Evolutionary conservation across 164 flowering plant species (phyloP), one percentile per base, ranked within the genome.

Genomic region (Vitis riparia): DNA sequence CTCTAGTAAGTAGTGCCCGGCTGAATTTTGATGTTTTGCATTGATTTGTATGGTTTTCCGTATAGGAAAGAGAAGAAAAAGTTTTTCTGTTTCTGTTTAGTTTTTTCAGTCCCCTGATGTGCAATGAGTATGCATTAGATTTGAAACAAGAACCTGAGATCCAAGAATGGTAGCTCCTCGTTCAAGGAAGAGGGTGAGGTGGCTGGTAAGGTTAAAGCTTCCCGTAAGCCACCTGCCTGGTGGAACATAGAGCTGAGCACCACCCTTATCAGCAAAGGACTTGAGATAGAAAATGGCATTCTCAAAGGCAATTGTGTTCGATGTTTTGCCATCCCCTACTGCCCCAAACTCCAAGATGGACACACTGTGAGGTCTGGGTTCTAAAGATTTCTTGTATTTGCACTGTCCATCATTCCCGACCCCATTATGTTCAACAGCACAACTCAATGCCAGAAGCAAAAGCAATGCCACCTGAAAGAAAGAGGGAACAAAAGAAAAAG

Each of bases 321-420:
- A 55, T 14, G 97, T 88, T 74, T 84, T 85, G 58, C 97, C 97
- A 74, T 91, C 92, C 23, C 94, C 97, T 53, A 89, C 91, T 13
- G 91, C 97, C 8, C 97, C 97, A 74, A 92, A 92, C 71, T 92
- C 97, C 56, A 72, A 55, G 48, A 92, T 85, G 14, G 95, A 91
- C 7, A 88, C 91, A 76, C 89, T 89, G 79, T 91, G 93, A 65
- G 91, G 88, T 68, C 94, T 79, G 2, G 89, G 86, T 9, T 68
- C 72, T 72, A 86, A 77, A 44, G 71, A 71, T 63, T 58, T 80
- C 69, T 76, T 73, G 51, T 70, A 63, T 17, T 80, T 67, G 68
- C 94, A 90, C 56, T 72, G 72, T 49, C 81, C 84, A 37, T 70
- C 76, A 57, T 23, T 70, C 62, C 67, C 79, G 47, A 68, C 83